A percentile compares a stretch with the other conserved stretches of the same genome.
These are phyloP conservation scores for Cylindrotheca fusiformis DNA, from an alignment of 108 stramenopile genomes.

Conservation along the genomic window DNA sequence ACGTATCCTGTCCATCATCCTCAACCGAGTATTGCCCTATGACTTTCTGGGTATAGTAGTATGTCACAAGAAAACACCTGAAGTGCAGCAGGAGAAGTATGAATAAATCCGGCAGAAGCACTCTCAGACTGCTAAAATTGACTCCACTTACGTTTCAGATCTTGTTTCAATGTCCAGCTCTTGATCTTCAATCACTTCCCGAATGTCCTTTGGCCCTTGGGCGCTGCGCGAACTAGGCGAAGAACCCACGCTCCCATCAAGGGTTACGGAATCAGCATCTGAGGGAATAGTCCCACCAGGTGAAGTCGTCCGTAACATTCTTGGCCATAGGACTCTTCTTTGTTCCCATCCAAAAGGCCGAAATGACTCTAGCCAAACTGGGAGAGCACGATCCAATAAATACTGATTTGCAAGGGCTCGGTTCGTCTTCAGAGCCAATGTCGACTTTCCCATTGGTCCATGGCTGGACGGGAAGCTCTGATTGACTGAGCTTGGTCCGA, in stretches of 20 bases:
- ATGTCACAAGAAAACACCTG: constrained; percentile 77
- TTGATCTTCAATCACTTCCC: constrained; percentile 67
- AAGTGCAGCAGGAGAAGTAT: too few species aligned
- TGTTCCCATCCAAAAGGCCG: constrained; percentile 73
- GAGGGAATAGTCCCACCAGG: constrained; percentile 21
- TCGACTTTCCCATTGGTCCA: constrained; percentile 15
- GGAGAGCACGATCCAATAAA: constrained; percentile 67
- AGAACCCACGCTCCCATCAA: constrained; percentile 45
- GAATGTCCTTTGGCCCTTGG: constrained; percentile 38
- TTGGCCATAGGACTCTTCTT: constrained; percentile 72
- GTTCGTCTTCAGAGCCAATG: constrained; percentile 23
- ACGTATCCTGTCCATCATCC: constrained; percentile 1
- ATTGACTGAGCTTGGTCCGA: constrained; percentile 22
- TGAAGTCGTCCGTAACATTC: constrained; percentile 17
- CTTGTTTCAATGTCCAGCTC: constrained; percentile 69
- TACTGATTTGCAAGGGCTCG: constrained; percentile 57
- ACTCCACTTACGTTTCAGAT: constrained; percentile 65
- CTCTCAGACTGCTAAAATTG: too few species aligned
- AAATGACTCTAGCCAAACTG: constrained; percentile 74
- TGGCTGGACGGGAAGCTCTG: constrained; percentile 12
- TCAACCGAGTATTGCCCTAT: constrained; percentile 5
- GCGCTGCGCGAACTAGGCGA: constrained; percentile 14
- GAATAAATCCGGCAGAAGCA: too few species aligned
- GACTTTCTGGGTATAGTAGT: constrained; percentile 70
- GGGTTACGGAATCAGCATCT: constrained; percentile 37